Evolutionary conservation across 805 yeast species (phyloP), one percentile per base, ranked within the genome.

Genomic region (Ogataea nakhonphanomensis): DNA sequence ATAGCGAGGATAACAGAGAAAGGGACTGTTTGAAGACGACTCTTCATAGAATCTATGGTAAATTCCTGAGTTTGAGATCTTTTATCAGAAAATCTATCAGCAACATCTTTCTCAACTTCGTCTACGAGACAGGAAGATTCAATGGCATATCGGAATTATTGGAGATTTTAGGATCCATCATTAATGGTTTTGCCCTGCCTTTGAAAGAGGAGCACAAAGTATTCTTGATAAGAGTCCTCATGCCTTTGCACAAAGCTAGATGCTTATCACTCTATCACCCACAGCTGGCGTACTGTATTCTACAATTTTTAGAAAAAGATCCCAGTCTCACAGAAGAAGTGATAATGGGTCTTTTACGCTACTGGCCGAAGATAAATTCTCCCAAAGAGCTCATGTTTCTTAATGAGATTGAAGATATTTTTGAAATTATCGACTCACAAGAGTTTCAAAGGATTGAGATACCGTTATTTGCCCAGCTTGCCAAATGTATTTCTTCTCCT

Each of bases 181-280:
- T 93, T 58, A 93, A 93, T 65, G 99, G 99, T 10, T 93, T 93
- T 70, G 99, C 99, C 2, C 72, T 93, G 48, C 99, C 99, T 5
- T 74, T 93, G 54, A 93, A 93, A 61, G 98, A 93, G 55, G 99
- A 93, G 64, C 99, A 93, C 65, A 93, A 93, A 64, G 79, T 86
- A 10, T 93, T 93, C 54, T 66, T 93, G 48, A 79, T 86, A 25
- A 73, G 96, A 43, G 91, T 91, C 13, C 73, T 93, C 54, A 72
- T 93, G 21, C 99, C 99, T 22, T 68, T 93, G 62, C 99, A 93
- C 64, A 91, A 93, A 62, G 91, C 87, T 12, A 83, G 90, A 60
- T 79, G 93, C 38, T 71, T 93, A 42, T 83, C 95, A 7, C 69
- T 91, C 48, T 93, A 91, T 62, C 99, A 93, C 61, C 96, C 98